Base-by-base conservation (phyloP, 805 yeast genomes). In the Naumovozyma baii region DNA sequence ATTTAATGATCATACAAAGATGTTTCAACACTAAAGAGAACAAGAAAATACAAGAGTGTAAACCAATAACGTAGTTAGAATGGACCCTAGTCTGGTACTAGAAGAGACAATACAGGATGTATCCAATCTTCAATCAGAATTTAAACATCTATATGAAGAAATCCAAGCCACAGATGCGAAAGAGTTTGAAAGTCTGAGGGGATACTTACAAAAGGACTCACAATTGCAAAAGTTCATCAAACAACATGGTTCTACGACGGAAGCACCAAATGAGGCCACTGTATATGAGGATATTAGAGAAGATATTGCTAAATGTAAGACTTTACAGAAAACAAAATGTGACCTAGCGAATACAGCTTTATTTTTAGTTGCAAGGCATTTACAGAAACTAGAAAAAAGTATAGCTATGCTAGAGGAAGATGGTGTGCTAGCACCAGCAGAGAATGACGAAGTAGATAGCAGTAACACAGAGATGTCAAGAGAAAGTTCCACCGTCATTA, bases 81-180 rank as follows among this genome's bases (percentile, higher is more conserved):
- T 85, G 95, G 97, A 88, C 63, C 88, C 96, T 3, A 87, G 95
- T n/a, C 74, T 92, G 1, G 73, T 79, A 5, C 59, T 82, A 30
- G 90, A 82, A 47, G 83, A 80, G 50, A 78, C 80, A 42, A 74
- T 80, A 3, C 80, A 74, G 55, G 81, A 76, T 48, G 67, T 90
- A 33, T 77, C 90, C 9, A 90, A 88, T 51, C 70, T 92, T 33
- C 96, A 96, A 18, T 78, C 85, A 4, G 98, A 90, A 61, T 72
- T 90, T 33, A 80, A 80, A 39, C 85, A 83, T 52, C 64, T 86
- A 29, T 64, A 90, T 36, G 83, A 83, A 38, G 97, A 92, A 59
- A 70, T 90, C 29, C 72, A 80, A 38, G 72, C 69, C 30, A 75
- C 80, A 43, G 97, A 90, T 55, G 51, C 68, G 31, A 75, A 73